Conservation (phyloP, 2,329 filamentous ascomycete genomes). For the Claviceps digitariae region DNA sequence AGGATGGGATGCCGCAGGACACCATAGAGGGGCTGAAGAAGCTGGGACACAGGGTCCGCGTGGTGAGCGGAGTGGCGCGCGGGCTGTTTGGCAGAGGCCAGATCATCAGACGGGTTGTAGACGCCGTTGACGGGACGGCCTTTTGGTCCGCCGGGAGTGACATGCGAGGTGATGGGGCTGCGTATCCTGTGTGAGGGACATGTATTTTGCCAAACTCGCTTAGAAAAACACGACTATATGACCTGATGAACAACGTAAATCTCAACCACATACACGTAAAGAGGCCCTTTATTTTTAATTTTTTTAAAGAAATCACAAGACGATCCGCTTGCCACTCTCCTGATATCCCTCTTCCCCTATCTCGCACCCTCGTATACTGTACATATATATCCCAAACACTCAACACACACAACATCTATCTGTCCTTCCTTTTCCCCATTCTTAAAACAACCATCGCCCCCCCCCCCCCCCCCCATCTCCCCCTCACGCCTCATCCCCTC, state of each 20-base stretch:
- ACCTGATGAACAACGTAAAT: too few relatives aligned
- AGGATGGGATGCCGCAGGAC: conserved; percentile 64
- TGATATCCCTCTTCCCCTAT: not conserved
- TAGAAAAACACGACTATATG: not conserved
- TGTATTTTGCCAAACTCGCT: too few relatives aligned
- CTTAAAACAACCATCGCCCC: too few relatives aligned
- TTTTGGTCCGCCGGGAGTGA: conserved; percentile 89
- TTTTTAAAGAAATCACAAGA: too few relatives aligned
- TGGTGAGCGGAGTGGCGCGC: conserved; percentile 52
- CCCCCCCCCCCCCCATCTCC: conserved; percentile 5
- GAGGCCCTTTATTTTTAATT: too few relatives aligned
- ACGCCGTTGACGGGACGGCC: conserved; percentile 50
- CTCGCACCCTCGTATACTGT: conserved; percentile 1
- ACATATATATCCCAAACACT: too few relatives aligned
- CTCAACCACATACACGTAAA: too few relatives aligned
- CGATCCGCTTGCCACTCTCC: not conserved
- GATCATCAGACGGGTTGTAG: conserved; percentile 65
- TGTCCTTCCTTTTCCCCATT: not conserved
- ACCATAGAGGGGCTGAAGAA: conserved; percentile 52
- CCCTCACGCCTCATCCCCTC: conserved; percentile 1
- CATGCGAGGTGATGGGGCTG: conserved; percentile 66
- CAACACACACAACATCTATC: too few relatives aligned
- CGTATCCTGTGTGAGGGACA: conserved; percentile 35
- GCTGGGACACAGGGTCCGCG: conserved; percentile 60
- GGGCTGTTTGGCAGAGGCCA: conserved; percentile 75